phyloP scores from a whole-genome alignment of 1,284 basidiomycete species.

The Cronartium quercuum region DNA sequence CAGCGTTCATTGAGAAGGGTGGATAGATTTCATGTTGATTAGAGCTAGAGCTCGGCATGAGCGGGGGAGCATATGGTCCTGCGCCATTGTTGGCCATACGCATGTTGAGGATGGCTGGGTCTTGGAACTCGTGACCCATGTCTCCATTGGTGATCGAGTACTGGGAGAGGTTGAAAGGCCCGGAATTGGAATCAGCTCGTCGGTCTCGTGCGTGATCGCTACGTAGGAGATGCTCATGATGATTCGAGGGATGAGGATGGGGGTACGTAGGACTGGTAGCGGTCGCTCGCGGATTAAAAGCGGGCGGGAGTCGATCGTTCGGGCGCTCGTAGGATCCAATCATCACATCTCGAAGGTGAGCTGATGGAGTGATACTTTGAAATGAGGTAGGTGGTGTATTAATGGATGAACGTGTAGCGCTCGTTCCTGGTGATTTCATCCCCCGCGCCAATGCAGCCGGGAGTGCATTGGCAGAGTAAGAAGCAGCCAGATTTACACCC shows the following conservation, averaged over 20 bases:
- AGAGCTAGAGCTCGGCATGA: not conserved
- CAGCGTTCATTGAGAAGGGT: conserved; percentile 9
- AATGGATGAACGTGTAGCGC: conserved; percentile 3
- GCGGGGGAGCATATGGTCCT: not conserved
- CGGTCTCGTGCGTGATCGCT: conserved; percentile 11
- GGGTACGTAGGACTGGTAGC: conserved; percentile 22
- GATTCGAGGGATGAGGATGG: conserved; percentile 7
- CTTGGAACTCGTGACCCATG: conserved; percentile 17
- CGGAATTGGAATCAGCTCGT: not conserved
- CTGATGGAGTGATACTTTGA: conserved; percentile 5
- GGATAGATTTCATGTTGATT: conserved; percentile 16
- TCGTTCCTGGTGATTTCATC: conserved; percentile 17
- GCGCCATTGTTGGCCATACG: conserved; percentile 11
- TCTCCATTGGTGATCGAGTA: not conserved
- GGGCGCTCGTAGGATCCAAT: not conserved
- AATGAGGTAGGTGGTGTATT: conserved; percentile 8
- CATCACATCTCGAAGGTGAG: conserved; percentile 10
- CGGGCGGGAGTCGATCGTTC: conserved; percentile 16
- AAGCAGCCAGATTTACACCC: conserved; percentile 31
- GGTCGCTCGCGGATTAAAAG: conserved; percentile 1
- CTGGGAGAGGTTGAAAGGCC: conserved; percentile 3
- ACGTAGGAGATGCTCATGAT: conserved; percentile 13
- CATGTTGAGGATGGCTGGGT: conserved; percentile 35
- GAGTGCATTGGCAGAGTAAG: conserved; percentile 36
- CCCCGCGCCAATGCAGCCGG: conserved; percentile 27